A percentile compares a stretch with the other conserved stretches of the same genome.
Evolutionary conservation across 805 yeast species (phyloP).

Genomic region (Sungouiozyma intestinalis): DNA sequence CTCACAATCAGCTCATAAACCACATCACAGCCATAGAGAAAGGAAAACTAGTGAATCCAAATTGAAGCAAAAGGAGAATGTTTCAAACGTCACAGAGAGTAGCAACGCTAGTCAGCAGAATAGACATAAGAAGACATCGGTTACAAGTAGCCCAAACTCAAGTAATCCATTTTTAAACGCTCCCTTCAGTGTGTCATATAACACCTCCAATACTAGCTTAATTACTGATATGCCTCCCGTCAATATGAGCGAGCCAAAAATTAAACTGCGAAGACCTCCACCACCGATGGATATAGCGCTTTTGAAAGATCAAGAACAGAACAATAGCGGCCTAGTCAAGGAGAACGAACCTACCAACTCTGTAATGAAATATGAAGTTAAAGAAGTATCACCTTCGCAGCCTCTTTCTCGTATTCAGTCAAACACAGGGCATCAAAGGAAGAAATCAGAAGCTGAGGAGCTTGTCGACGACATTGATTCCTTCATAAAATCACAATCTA

Average conservation of each 20-base stretch:
- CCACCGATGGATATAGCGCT: neutral
- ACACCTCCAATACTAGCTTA: neutral
- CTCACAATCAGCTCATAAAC: neutral
- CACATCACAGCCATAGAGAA: neutral
- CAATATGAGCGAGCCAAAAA: neutral
- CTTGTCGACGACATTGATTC: constrained; percentile 26
- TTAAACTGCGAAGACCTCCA: neutral
- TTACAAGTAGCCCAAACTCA: neutral
- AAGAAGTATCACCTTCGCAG: neutral
- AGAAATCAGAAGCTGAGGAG: constrained; percentile 27
- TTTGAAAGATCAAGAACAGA: neutral
- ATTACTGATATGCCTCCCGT: neutral
- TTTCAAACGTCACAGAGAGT: neutral
- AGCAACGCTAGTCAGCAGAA: neutral
- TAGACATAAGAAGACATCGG: neutral
- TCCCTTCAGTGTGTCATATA: neutral
- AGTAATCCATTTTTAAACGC: neutral
- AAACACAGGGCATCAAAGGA: constrained; percentile 15
- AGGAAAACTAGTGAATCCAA: neutral
- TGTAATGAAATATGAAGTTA: neutral
- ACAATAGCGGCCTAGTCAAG: too few species aligned
- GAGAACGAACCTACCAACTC: neutral
- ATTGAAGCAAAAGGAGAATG: neutral
- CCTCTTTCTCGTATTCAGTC: neutral
- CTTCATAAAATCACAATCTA: constrained; percentile 9